Conservation (phyloP, 768 basidiomycete genomes). For the Russula brevipes region DNA sequence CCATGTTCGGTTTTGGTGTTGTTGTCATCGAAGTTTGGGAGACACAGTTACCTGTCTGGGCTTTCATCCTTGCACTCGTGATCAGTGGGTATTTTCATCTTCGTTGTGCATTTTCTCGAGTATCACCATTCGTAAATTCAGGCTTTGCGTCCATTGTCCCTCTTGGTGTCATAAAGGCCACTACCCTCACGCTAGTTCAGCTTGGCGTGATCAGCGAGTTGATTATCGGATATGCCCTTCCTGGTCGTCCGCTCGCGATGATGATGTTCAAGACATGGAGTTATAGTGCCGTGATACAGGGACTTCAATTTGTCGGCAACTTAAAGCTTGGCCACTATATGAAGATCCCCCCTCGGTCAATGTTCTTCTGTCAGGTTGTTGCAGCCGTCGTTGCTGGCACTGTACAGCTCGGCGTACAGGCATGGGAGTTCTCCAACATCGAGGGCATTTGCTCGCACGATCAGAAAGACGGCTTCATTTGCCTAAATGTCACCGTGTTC, state of each 20-base stretch:
- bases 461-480: constrained; percentile 62
- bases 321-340: constrained; percentile 71
- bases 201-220: constrained; percentile 76
- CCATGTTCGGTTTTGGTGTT: constrained; percentile 49
- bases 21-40: constrained; percentile 68
- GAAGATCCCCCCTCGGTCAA: constrained; percentile 68
- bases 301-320: constrained; percentile 64
- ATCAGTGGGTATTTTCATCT: constrained; percentile 39
- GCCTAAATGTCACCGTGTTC: constrained; percentile 65
- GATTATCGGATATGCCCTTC: constrained; percentile 73
- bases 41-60: constrained; percentile 67
- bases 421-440: constrained; percentile 73
- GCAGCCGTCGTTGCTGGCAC: constrained; percentile 67
- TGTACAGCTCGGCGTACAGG: constrained; percentile 68
- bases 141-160: constrained; percentile 45
- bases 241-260: constrained; percentile 73
- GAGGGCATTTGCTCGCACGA: constrained; percentile 48
- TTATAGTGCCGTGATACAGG: constrained; percentile 65
- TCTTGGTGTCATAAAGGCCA: constrained; percentile 59
- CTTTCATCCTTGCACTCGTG: constrained; percentile 64
- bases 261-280: constrained; percentile 88
- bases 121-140: neutral
- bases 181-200: constrained; percentile 75
- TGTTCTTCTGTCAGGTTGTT: constrained; percentile 68
- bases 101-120: neutral